These are phyloP conservation scores for Aspergillus ruber DNA, from an alignment of 2,329 filamentous ascomycete species.

Conservation along the genomic window DNA sequence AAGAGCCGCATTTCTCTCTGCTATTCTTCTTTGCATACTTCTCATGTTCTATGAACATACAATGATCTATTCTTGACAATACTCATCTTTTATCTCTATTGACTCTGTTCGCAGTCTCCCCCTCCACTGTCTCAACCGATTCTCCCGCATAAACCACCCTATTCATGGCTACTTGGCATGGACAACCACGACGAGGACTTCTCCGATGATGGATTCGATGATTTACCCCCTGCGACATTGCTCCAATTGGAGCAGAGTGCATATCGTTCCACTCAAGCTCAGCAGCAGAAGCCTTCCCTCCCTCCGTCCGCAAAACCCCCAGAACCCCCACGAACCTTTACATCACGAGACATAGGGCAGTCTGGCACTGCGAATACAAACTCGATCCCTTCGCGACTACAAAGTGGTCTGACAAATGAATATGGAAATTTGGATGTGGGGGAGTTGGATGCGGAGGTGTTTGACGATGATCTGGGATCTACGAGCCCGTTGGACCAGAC, in stretches of 20 bases:
- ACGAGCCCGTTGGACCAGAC: constrained; percentile 8
- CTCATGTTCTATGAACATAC: not conserved
- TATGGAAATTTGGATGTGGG: constrained; percentile 40
- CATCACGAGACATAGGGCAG: not conserved
- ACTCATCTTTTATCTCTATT: not conserved
- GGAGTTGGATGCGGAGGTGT: constrained; percentile 37
- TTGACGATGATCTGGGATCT: constrained; percentile 27
- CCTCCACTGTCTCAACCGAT: not conserved
- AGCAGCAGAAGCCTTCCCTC: constrained; percentile 15
- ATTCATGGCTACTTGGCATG: constrained; percentile 29
- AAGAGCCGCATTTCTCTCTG: constrained; percentile 4
- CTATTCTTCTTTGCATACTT: constrained; percentile 17
- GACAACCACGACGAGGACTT: constrained; percentile 43
- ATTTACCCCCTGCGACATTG: constrained; percentile 36
- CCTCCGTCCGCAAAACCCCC: constrained; percentile 5
- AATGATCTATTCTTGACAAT: not conserved
- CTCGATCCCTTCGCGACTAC: constrained; percentile 22
- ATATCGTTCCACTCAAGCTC: constrained; percentile 36
- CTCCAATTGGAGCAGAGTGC: constrained; percentile 42
- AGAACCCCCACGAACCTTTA: constrained; percentile 1
- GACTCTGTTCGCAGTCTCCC: not conserved
- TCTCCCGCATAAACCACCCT: constrained; percentile 3
- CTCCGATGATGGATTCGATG: constrained; percentile 43
- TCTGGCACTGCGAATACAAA: constrained; percentile 9
- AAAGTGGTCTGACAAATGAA: constrained; percentile 32